Percentiles rank a stretch among this genome's conserved stretches.
Conservation (phyloP, 2,329 filamentous ascomycete species). For the Lasiodiplodia sp. region DNA sequence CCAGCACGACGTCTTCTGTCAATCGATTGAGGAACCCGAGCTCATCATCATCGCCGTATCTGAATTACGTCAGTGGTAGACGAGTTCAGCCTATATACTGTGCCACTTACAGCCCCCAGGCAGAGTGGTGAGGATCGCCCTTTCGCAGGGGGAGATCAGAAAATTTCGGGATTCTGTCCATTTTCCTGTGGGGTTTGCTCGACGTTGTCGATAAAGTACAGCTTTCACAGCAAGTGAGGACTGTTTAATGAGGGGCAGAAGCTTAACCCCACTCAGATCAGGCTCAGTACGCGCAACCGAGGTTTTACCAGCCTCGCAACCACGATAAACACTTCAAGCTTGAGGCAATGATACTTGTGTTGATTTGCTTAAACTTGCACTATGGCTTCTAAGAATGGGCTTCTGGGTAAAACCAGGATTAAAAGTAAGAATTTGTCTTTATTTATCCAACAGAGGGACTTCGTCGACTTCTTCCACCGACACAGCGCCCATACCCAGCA, state of each 20-base stretch:
- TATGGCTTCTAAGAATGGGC: neutral
- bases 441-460: neutral
- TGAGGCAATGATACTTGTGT: neutral
- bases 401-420: no score
- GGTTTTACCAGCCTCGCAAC: neutral
- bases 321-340: neutral
- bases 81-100: neutral
- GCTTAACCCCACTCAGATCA: slow-evolving; percentile 3
- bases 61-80: slow-evolving; percentile 33
- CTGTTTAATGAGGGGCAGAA: neutral
- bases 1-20: slow-evolving; percentile 61
- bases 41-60: slow-evolving; percentile 65
- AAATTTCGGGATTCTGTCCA: slow-evolving; percentile 53
- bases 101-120: slow-evolving; percentile 44
- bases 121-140: slow-evolving; percentile 54
- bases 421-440: neutral
- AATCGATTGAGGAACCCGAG: slow-evolving; percentile 68
- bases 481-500: neutral
- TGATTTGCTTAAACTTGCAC: neutral
- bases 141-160: slow-evolving; percentile 57
- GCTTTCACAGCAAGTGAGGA: neutral
- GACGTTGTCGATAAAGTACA: neutral
- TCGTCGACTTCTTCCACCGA: neutral
- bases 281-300: slow-evolving; percentile 5
- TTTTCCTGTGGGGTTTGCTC: neutral